Evolutionary conservation across 805 yeast species (phyloP).

Genomic region (Torulaspora microellipsoides): DNA sequence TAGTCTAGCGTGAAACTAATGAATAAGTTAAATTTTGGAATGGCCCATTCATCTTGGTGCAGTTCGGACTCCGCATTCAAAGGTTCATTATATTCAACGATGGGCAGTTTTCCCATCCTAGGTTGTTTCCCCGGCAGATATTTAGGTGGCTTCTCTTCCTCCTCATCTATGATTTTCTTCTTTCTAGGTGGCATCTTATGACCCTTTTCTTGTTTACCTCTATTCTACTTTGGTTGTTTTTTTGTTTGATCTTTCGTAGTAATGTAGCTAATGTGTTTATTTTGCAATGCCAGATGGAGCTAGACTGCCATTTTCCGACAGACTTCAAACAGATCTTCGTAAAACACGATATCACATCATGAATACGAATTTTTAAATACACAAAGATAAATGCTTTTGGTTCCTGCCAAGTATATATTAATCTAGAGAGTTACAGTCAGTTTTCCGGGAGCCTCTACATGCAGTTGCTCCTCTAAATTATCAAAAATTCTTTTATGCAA

Average conservation of each 20-base stretch:
- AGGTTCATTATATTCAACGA: conserved; percentile 27
- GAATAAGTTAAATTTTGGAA: conserved; percentile 31
- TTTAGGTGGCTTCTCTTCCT: conserved; percentile 13
- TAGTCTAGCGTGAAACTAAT: conserved; percentile 30
- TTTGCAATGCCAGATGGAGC: no score
- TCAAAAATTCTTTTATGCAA: conserved; percentile 15
- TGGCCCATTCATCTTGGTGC: conserved; percentile 30
- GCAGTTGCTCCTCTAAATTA: conserved; percentile 18
- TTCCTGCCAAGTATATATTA: no score
- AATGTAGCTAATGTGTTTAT: no score
- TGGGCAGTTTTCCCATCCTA: conserved; percentile 20
- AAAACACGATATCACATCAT: no score
- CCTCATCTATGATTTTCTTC: conserved; percentile 11
- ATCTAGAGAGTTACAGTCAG: conserved; percentile 19
- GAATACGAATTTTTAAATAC: neutral
- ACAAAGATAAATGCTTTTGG: neutral
- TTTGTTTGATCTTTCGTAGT: no score
- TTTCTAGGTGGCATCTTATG: conserved; percentile 23
- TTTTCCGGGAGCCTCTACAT: conserved; percentile 14
- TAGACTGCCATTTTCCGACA: no score
- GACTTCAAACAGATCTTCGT: neutral
- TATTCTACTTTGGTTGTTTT: no score
- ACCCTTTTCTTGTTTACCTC: no score
- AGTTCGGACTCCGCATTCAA: conserved; percentile 32
- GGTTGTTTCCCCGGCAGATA: conserved; percentile 35